Conservation (phyloP, 2,329 filamentous ascomycete species). For the Fusarium drepaniforme region DNA sequence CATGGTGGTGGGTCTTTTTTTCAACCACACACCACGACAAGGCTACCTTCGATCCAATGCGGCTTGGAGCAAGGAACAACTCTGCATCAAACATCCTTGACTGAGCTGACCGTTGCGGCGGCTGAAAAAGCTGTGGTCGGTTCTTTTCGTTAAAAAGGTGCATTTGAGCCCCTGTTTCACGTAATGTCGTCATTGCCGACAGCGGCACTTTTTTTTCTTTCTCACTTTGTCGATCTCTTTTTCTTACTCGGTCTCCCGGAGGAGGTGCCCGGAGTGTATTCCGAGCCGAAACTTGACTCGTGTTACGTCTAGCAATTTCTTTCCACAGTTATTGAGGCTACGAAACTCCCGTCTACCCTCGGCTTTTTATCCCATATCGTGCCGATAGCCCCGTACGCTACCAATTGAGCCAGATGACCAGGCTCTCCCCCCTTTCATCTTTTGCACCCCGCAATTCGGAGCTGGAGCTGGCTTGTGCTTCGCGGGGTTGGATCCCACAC, state of each 20-base stretch:
- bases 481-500: slow-evolving; percentile 25
- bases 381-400: slow-evolving; percentile 28
- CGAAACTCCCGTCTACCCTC: neutral
- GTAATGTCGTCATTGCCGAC: neutral
- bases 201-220: neutral
- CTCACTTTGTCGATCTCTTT: neutral
- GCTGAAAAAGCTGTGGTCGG: slow-evolving; percentile 5
- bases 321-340: neutral
- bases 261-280: slow-evolving; percentile 16
- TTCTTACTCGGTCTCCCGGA: slow-evolving; percentile 5
- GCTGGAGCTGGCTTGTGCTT: slow-evolving; percentile 21
- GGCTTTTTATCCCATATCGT: slow-evolving; percentile 11
- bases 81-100: slow-evolving; percentile 14
- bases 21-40: slow-evolving; percentile 46
- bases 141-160: neutral
- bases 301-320: slow-evolving; percentile 19
- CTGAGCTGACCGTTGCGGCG: slow-evolving; percentile 16
- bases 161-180: neutral
- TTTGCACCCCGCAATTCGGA: slow-evolving; percentile 27
- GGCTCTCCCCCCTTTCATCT: slow-evolving; percentile 8
- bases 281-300: slow-evolving; percentile 34
- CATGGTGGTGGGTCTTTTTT: slow-evolving; percentile 35
- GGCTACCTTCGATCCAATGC: slow-evolving; percentile 17
- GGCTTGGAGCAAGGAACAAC: slow-evolving; percentile 1
- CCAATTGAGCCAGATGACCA: slow-evolving; percentile 14